Base-by-base conservation (phyloP, 768 basidiomycete genomes). In the Daedaleopsis sinensis region DNA sequence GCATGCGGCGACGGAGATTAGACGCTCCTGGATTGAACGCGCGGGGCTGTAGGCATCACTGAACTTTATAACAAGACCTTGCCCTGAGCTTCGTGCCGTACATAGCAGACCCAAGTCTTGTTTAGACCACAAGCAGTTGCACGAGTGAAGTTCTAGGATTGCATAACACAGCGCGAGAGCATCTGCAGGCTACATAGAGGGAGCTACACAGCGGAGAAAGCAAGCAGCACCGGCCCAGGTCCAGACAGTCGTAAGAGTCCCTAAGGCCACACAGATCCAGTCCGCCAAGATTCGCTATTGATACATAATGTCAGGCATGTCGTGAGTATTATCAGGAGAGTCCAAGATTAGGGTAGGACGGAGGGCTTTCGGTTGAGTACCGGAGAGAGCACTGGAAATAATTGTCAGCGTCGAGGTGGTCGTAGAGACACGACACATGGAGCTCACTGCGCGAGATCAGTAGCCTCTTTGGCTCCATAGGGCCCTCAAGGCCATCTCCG, bases 221-320 rank as follows among this genome's bases (percentile, higher is more conserved):
- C 57, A 35, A 58, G 62, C 47, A 57, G 50, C 15, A 55, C 56
- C 56, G 52, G 38, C 36, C 46, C 24, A 38, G 16, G 27, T 24
- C 51, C 21, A 19, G 57, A 36, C 24, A 21, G 51, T 53, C 38
- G n/a, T 35, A 21, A 43, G 32, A 11, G 15, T 35, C 39, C 47
- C 57, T 23, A n/a, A 58, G 56, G 55, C 47, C 57, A n/a, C 46
- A 58, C 62, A 63, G 62, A 63, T 58, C 62, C 62, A 63, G 57
- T 55, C 61, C 39, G 52, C 53, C 61, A 46, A 46, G 55, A 47
- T 49, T 36, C 39, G 42, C 19, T 58, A 53, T 58, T 15, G 57
- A 48, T 58, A 63, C 62, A 63, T 24, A 15, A 21, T 24, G 23
- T 48, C 23, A 19, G 27, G 48, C 8, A 9, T 7, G 11, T 21